Conservation (phyloP, 176 grass and related monocot genomes). For the Phoenix dactylifera region DNA sequence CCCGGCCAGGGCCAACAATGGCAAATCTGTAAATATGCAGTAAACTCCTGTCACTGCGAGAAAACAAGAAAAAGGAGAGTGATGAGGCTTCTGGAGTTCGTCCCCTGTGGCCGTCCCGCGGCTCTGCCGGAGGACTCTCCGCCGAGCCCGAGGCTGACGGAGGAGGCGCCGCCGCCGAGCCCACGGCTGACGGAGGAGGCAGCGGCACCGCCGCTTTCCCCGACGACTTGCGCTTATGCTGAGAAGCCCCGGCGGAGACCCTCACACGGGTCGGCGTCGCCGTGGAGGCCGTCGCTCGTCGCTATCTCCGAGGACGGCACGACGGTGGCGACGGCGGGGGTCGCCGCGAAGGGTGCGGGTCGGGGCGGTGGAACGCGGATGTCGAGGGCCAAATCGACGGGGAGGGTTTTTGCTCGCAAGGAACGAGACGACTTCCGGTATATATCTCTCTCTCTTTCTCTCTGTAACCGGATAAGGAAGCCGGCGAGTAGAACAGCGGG, state of each 20-base stretch:
- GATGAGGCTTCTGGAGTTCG: constrained; percentile 5
- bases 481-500: too few relatives aligned
- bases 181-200: background rate
- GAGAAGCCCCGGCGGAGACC: constrained; percentile 20
- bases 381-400: background rate
- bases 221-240: too few relatives aligned
- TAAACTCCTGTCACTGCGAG: background rate
- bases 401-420: background rate
- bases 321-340: background rate
- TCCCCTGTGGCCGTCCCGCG: background rate
- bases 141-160: too few relatives aligned
- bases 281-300: constrained; percentile 11
- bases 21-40: background rate
- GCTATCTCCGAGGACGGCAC: constrained; percentile 10
- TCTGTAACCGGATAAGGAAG: too few relatives aligned
- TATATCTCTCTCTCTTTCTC: too few relatives aligned
- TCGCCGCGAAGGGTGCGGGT: background rate
- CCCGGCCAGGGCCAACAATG: too few relatives aligned
- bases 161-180: background rate
- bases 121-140: background rate
- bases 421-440: background rate
- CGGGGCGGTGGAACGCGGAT: background rate
- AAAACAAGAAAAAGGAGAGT: background rate
- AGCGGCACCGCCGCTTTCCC: background rate
- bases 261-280: constrained; percentile 3